Evolutionary conservation across 208 protist species (phyloP), one percentile per base, ranked within the genome.

Genomic region (Leishmania turanica): DNA sequence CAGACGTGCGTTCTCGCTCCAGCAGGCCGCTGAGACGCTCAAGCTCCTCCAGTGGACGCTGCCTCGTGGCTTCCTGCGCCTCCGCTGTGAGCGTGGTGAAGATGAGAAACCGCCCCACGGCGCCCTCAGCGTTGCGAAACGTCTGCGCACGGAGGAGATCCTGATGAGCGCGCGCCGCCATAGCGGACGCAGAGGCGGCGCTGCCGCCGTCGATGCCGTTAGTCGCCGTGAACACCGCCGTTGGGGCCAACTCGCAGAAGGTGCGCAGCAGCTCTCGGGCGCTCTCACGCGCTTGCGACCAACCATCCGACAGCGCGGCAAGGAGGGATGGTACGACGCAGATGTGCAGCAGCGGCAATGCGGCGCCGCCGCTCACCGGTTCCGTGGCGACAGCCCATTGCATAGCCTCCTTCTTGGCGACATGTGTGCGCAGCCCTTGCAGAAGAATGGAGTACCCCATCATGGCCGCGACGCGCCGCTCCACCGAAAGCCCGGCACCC

Each of bases 41-140:
- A 42, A 81, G 77, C 75, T 92, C 87, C 37, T 76, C 27, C 51
- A 70, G 40, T 27, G 87, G 85, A 56, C 75, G 76, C 45, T 40
- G 40, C 15, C 54, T 47, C 58, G 31, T 51, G 15, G 70, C 60
- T 11, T 65, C 80, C 62, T 78, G 70, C 13, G 84, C 49, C 53
- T 53, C 71, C 2, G 71, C n/a, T 7, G 80, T 78, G 34, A 72
- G 77, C 40, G 65, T 86, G 70, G 49, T 78, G 65, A 77, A 87
- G 37, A 95, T 69, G 64, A 94, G 62, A 69, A 89, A 94, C 58
- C 92, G 87, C 68, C 84, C 65, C 49, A 95, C 92, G 27, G 91
- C 89, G 3, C 93, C 93, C 74, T 97, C 91, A 15, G 93, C 88
- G 72, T 89, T 88, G 74, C 89, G 88, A 74, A 88, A 97, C 34